Conservation (phyloP, 345 rosid species). For the Carallia brachiata region DNA sequence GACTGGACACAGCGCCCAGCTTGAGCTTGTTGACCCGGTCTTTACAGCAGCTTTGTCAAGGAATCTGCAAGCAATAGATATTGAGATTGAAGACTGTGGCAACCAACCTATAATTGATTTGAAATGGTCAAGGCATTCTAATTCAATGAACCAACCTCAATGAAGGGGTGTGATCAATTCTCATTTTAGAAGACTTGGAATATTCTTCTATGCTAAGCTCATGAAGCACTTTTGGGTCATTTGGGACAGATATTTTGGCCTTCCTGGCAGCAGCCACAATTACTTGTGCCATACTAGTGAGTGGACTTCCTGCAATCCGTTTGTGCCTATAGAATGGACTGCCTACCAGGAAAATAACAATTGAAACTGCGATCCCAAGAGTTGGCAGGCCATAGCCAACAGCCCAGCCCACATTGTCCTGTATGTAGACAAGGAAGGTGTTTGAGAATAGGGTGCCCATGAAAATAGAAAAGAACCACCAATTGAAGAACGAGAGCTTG, state of each 20-base stretch:
- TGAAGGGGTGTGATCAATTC: constrained; percentile 43
- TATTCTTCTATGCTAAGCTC: constrained; percentile 41
- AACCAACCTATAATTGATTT: too few species aligned
- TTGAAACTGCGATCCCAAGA: constrained; percentile 33
- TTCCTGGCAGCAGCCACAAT: constrained; percentile 49
- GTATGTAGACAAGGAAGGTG: constrained; percentile 50
- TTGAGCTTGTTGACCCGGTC: constrained; percentile 24
- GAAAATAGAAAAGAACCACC: constrained; percentile 71
- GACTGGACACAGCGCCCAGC: constrained; percentile 55
- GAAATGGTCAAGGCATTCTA: too few species aligned
- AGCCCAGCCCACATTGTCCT: constrained; percentile 46
- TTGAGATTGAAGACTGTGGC: too few species aligned
- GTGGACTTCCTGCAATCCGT: constrained; percentile 44
- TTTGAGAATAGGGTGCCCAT: constrained; percentile 54
- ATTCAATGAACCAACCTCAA: constrained; percentile 33
- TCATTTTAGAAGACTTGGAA: constrained; percentile 23
- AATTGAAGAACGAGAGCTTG: constrained; percentile 61
- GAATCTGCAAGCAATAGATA: constrained; percentile 31
- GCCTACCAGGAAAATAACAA: constrained; percentile 45
- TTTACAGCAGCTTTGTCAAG: constrained; percentile 63
- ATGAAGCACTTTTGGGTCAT: constrained; percentile 46
- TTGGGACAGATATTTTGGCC: constrained; percentile 34
- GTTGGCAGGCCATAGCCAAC: constrained; percentile 55
- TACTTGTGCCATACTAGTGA: constrained; percentile 45
- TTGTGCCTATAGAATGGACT: constrained; percentile 53